Percentiles rank a stretch among this genome's conserved stretches.
These are phyloP conservation scores for Cicer yamashitae DNA, from an alignment of 306 rosid species.

Conservation along the genomic window DNA sequence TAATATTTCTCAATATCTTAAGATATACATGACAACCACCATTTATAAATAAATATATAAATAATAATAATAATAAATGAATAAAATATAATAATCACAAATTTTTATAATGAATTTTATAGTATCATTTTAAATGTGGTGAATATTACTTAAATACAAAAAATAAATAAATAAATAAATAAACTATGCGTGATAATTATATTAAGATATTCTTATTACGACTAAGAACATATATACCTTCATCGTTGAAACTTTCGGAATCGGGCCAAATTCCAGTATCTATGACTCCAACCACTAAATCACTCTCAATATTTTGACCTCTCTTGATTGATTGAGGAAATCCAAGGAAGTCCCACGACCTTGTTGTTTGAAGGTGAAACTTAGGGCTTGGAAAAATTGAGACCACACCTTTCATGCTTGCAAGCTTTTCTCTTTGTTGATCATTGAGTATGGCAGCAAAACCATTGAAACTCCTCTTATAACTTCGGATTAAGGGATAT, in stretches of 20 bases:
- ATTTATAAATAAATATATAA: no score
- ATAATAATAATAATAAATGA: no score
- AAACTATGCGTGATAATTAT: no score
- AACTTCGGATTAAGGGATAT: slow-evolving; percentile 9
- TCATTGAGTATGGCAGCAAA: slow-evolving; percentile 35
- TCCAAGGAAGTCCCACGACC: slow-evolving; percentile 50
- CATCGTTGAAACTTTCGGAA: slow-evolving; percentile 31
- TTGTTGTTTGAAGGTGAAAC: slow-evolving; percentile 36
- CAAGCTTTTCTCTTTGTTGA: slow-evolving; percentile 9
- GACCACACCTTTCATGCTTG: slow-evolving; percentile 25
- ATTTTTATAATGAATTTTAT: no score
- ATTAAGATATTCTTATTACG: no score
- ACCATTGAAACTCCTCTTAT: slow-evolving; percentile 42
- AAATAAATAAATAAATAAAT: no score
- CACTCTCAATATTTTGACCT: slow-evolving; percentile 13
- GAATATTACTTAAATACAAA: no score
- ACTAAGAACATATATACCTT: not conserved
- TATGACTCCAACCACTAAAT: slow-evolving; percentile 32
- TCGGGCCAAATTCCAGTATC: slow-evolving; percentile 51
- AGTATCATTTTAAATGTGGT: no score
- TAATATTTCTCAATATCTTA: no score
- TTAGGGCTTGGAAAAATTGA: slow-evolving; percentile 41
- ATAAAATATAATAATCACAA: no score
- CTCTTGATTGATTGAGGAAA: not conserved
- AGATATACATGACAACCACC: no score